Base-by-base conservation (phyloP, 2,329 filamentous ascomycete genomes). In the Davidsoniella australis region DNA sequence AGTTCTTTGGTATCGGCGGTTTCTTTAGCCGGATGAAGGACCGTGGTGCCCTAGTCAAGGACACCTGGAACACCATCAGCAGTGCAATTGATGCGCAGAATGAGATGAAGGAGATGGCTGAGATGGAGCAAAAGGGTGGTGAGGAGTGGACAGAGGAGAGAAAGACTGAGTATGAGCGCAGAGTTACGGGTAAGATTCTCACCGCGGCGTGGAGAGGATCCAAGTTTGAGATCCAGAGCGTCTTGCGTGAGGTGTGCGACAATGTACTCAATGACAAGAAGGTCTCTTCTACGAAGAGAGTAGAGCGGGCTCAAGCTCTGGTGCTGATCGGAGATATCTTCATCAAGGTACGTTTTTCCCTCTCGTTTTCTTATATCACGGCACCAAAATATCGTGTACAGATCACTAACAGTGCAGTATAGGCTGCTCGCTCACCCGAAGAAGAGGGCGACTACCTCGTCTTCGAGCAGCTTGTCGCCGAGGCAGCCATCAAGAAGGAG, bases 391-490 rank as follows among this genome's bases (percentile, higher is more conserved):
- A 6, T 49, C 20, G 20, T 4, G 4, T 20, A 20, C 20, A 20
- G 20, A 36, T 20, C 5, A 38, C 7, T 23, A 37, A 17, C 33
- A 20, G 23, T 46, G 38, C 24, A 33, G 44, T 39, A 58, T 56
- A 95, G 88, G 85, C 89, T 39, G 75, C 83, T 63, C 80, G 91
- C 54, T 82, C 89, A 49, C 82, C 89, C 40, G 91, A 98, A 56
- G 91, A 98, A 68, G 91, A 98, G 66, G 89, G 91, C 55, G 91
- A 96, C 60, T 96, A 94, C 66, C 93, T 98, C 77, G 88, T 89
- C 14, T 98, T 98, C 58, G 91, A 98, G 64, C 87, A 96, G 65
- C 79, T 98, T 50, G 94, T 98, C 64, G 88, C 91, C 46, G 91
- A 98, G 63, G 89, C 89, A 4, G 87, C 88, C 51, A 82, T 87